phyloP scores from a whole-genome alignment of 805 yeast species.

The Candida nemodendra region DNA sequence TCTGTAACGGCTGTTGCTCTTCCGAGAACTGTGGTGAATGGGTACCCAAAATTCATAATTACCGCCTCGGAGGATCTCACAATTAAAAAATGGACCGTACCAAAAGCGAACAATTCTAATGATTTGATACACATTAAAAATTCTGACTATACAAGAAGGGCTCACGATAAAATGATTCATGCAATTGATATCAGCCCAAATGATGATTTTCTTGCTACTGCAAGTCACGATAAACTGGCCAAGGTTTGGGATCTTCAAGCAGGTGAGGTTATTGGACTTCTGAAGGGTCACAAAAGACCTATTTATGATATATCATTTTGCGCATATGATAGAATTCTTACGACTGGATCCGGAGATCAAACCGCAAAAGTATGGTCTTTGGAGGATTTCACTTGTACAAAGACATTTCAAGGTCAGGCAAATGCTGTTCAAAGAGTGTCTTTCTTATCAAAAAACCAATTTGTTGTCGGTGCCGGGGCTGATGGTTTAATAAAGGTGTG shows the following conservation, averaged over 20 bases:
- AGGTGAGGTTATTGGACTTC: constrained; percentile 85
- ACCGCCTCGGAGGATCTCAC: constrained; percentile 86
- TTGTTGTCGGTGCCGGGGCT: constrained; percentile 80
- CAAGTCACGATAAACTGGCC: constrained; percentile 89
- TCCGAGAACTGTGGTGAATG: constrained; percentile 49
- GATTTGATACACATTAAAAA: constrained; percentile 41
- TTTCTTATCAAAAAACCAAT: constrained; percentile 65
- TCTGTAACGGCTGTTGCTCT: constrained; percentile 81
- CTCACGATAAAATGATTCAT: constrained; percentile 96
- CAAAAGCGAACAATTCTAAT: constrained; percentile 34
- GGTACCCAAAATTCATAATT: constrained; percentile 65
- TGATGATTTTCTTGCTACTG: constrained; percentile 85
- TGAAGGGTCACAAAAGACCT: constrained; percentile 91
- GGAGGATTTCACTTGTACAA: constrained; percentile 67
- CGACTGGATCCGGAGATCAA: constrained; percentile 91
- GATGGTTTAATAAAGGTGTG: constrained; percentile 93
- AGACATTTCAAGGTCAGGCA: constrained; percentile 92
- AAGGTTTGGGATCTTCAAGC: constrained; percentile 82
- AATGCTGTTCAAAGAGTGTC: constrained; percentile 84
- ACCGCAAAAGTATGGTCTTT: constrained; percentile 88
- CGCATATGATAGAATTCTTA: constrained; percentile 70
- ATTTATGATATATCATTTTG: constrained; percentile 90
- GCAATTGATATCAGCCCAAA: constrained; percentile 88
- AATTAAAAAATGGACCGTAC: constrained; percentile 80
- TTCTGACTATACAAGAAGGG: constrained; percentile 88